Evolutionary conservation across 345 rosid species (phyloP).

Genomic region (Hevea brasiliensis): DNA sequence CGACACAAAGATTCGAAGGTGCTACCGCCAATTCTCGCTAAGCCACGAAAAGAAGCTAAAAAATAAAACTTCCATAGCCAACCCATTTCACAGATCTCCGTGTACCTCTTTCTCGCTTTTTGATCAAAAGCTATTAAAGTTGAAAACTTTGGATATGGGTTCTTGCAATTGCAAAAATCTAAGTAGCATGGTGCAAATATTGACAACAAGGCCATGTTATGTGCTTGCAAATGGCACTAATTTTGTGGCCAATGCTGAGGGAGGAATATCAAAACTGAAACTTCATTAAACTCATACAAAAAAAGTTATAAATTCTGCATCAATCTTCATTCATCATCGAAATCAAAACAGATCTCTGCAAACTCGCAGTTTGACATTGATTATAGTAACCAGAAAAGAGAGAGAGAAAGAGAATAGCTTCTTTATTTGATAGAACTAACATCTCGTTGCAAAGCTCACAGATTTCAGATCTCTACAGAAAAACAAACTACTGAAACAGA

Average conservation of each 20-base stretch:
- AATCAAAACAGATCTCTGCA: neutral
- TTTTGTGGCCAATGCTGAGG: neutral
- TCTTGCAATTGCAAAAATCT: neutral
- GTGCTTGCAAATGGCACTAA: neutral
- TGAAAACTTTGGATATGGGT: neutral
- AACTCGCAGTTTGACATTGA: neutral
- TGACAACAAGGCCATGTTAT: neutral
- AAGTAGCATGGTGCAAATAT: neutral
- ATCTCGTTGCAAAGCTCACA: neutral
- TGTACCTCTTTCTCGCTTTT: neutral
- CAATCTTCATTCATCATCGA: neutral
- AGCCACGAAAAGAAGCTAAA: too few species aligned
- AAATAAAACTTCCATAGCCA: too few species aligned
- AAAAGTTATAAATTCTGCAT: neutral
- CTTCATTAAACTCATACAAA: neutral
- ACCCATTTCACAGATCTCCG: too few species aligned
- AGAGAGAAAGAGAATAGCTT: neutral
- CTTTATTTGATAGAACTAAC: neutral
- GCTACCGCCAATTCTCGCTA: too few species aligned
- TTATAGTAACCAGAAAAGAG: neutral
- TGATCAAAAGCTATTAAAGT: neutral
- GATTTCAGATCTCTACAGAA: neutral
- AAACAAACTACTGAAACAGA: neutral
- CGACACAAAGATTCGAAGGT: too few species aligned
- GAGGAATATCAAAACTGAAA: too few species aligned